Evolutionary conservation across 345 rosid species (phyloP), one percentile per base, ranked within the genome.

Genomic region (Heritiera littoralis): DNA sequence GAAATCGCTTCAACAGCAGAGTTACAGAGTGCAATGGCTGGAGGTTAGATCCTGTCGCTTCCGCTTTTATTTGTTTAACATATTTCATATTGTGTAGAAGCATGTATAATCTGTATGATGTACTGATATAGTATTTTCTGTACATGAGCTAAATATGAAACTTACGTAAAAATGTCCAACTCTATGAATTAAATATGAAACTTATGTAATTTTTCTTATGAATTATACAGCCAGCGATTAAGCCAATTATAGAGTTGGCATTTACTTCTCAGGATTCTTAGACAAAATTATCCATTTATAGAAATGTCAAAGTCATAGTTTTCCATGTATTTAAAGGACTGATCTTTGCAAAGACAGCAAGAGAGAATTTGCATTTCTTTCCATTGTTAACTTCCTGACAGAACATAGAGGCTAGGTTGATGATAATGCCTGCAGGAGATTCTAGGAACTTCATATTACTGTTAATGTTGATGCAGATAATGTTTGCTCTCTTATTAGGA

Each of bases 401-500:
- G 28, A 32, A 35, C 12, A 72, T 51, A 43, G 70, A 66, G 40
- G 73, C 73, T 23, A 35, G 38, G 38, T 35, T 35, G 3, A 35
- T 35, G 38, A 35, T 35, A 35, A 12, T 5, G 56, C n/a, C 14
- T 32, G 9, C 45, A 13, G 54, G 41, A 70, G 43, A 49, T 28
- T 9, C 59, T 72, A 52, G 61, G 23, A 52, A 72, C 10, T 5
- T 72, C 3, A 12, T 72, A 9, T 9, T 52, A 30, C 23, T 72
- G 18, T 7, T 51, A 23, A 23, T 69, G 11, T 55, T 38, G 17
- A 18, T 41, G 65, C 77, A 38, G 35, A 74, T 56, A 56, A 40
- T 41, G 65, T 35, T 73, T 5, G 38, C 60, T 80, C n/a, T 78
- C 12, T 30, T 66, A 15, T 17, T 83, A 76, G 60, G 52, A 5